A percentile compares a stretch with the other conserved stretches of the same genome.
Conservation (phyloP, 345 rosid genomes). For the Corymbia maculata region DNA sequence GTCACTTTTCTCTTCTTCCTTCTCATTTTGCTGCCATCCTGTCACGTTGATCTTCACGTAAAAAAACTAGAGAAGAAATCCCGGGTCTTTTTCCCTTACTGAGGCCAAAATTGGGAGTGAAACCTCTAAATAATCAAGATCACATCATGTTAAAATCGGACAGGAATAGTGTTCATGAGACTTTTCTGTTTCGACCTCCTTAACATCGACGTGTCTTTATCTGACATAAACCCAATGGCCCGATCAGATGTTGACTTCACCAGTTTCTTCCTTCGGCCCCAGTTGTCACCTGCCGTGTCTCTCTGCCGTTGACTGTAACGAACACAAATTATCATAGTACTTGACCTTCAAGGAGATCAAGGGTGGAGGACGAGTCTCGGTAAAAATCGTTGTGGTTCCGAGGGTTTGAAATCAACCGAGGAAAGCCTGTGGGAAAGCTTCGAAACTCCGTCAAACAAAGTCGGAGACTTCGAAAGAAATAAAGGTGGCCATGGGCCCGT, state of each 20-base stretch:
- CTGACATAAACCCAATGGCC: neutral
- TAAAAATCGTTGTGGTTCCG: neutral
- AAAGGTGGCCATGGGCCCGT: neutral
- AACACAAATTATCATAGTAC: neutral
- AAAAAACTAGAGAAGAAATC: neutral
- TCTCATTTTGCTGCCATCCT: neutral
- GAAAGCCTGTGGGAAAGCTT: neutral
- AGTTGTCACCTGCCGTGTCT: neutral
- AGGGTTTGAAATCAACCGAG: neutral
- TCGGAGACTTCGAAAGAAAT: neutral
- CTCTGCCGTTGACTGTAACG: neutral
- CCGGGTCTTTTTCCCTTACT: neutral
- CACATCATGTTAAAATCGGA: neutral
- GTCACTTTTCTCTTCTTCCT: neutral
- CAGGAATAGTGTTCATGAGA: neutral
- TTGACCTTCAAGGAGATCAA: neutral
- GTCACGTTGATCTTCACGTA: neutral
- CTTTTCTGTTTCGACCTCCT: neutral
- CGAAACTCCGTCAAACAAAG: neutral
- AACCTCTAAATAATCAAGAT: neutral
- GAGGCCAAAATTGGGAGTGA: neutral
- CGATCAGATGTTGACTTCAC: neutral
- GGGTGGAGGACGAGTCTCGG: neutral
- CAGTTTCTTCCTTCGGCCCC: neutral
- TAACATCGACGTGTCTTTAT: neutral